Base-by-base conservation (phyloP, 495 filamentous ascomycete genomes). In the Aspergillus taichungensis region DNA sequence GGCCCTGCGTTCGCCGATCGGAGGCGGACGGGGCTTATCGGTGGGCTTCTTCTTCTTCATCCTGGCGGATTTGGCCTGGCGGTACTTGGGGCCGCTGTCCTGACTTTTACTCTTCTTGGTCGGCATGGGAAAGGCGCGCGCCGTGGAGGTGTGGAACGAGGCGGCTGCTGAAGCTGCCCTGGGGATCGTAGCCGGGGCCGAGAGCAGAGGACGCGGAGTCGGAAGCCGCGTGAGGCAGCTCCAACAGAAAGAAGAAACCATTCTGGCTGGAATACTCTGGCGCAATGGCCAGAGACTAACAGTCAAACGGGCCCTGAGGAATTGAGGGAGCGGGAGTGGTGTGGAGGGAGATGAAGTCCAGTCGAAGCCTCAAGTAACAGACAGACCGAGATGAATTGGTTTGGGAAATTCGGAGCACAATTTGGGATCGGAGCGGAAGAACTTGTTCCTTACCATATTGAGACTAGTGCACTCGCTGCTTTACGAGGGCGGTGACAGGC, bases 1-100 rank as follows among this genome's bases (percentile, higher is more conserved):
- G 14, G 85, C 82, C 64, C 88, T 95, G 56, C 90, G 81, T 71
- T 95, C 88, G 46, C 89, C 92, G 7, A 76, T 62, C 27, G 66
- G 69, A 11, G 87, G 83, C 5, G 75, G 70, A 59, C 80, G 63
- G 29, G 54, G 39, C 39, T 54, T 58, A 5, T 72, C 68, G 5
- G 52, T 43, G 0, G 61, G 50, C 40, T 53, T 62, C 49, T 57
- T 68, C 58, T 72, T 73, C 56, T 73, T 75, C 59, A 75, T 77
- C 39, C 59, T 66, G n/a, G 63, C 57, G 7, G 66, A 64, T 40
- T 67, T 74, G 38, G 54, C 57, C 40, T 62, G 47, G 39, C 70
- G 61, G 45, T 64, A 66, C 50, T 63, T 66, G 33, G 50, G 46
- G 44, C 34, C 29, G 43, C 43, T 49, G 32, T 56, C 54, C 51